Base-by-base conservation (phyloP, 2,329 filamentous ascomycete species). In the Anthostomella pinea region DNA sequence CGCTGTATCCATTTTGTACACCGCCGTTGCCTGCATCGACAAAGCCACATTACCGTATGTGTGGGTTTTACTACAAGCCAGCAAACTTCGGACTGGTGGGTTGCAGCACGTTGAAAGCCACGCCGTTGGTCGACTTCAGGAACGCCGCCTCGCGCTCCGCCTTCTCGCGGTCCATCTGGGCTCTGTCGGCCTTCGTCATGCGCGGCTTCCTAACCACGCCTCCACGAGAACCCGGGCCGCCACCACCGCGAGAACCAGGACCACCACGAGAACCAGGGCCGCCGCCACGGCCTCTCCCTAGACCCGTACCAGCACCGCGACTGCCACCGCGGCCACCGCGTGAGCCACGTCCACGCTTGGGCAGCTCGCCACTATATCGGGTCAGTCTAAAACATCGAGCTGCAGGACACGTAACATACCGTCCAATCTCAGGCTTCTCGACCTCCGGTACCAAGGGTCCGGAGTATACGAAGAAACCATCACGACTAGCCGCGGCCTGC, bases 391-490 rank as follows among this genome's bases (percentile, higher is more conserved):
- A 4, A n/a, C 21, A 18, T 25, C 13, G n/a, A 8, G 13, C 18
- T 7, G 34, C 15, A 15, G 22, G 22, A 13, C 41, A 21, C 28
- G 38, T 30, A 17, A 71, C 73, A 46, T 72, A 77, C 73, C 68
- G 56, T 55, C 56, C 69, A 39, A 64, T 60, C 48, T 69, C 65
- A 22, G 75, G 73, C 64, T 93, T 91, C 65, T 95, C 85, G 15
- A 83, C 86, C 63, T 95, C 89, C 5, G 85, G 85, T 15, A 97
- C 78, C 30, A 98, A 70, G 7, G 91, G 91, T 3, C 93, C 93
- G 43, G 87, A 94, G 64, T 96, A 98, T 2, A 98, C 93, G 60
- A 97, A 98, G 69, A 97, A 98, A 1, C 93, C 93, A 59, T 97
- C 93, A 52, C 91, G 87, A 49, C 87, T 91, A 30, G 93, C 90